Evolutionary conservation across 2,329 filamentous ascomycete genomes (phyloP), one percentile per base, ranked within the genome.

Genomic region (Alternaria alternata): DNA sequence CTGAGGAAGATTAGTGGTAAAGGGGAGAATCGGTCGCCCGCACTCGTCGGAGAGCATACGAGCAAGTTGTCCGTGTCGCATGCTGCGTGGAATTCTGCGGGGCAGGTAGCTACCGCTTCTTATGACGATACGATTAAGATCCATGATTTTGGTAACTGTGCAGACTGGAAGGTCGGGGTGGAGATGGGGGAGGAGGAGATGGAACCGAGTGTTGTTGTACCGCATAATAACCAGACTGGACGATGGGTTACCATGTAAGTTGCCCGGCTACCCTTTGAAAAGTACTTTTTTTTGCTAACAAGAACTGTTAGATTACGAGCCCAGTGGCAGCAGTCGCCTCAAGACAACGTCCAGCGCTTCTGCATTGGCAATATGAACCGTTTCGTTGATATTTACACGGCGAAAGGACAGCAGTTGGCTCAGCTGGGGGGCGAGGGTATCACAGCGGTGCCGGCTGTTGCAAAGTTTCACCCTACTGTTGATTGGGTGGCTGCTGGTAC

Each of bases 111-210:
- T 0, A 99, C 95, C 0, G 91, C 93, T 0, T 94, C 91, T 0
- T 99, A 99, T 75, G 95, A 99, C 73, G 93, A 99, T 70, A 96
- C 92, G 0, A 86, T 99, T 65, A 98, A 98, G 75, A 91, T 99
- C 9, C 93, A 98, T 80, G 87, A 94, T 67, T 91, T 96, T 67
- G 83, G 80, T 5, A 75, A 80, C 8, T 78, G 74, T 16, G 72
- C 71, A 14, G 66, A 75, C 7, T 81, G 81, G 75, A 74, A 82
- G 88, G 88, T 84, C 81, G 65, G 76, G 81, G 1, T 88, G 85
- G 0, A 83, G 86, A 52, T 96, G 11, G 76, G 79, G 0, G 84
- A 88, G 1, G 79, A 84, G 12, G 83, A 87, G 7, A 91, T 97
- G 85, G 81, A 87, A 63, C 94, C 94, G 0, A 81, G 84, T 0